A percentile compares a stretch with the other conserved stretches of the same genome.
These are phyloP conservation scores for Papiliotrema terrestris DNA, from an alignment of 1,284 basidiomycete species.

Conservation along the genomic window DNA sequence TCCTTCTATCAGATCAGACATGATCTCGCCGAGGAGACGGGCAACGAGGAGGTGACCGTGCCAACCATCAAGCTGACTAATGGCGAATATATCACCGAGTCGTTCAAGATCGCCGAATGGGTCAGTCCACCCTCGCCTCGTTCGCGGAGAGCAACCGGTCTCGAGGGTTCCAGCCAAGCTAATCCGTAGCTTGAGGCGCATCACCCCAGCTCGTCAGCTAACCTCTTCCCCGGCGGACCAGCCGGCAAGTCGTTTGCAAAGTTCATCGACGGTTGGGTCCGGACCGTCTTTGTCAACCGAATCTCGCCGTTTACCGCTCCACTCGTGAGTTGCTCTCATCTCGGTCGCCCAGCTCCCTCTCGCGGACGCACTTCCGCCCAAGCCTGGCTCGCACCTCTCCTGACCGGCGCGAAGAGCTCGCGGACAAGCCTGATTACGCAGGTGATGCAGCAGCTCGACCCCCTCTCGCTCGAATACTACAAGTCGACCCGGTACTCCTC, in stretches of 20 bases:
- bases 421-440: too few relatives aligned
- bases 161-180: too few relatives aligned
- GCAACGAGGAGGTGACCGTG: conserved; percentile 32
- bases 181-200: conserved; percentile 23
- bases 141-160: too few relatives aligned
- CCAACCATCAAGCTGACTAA: conserved; percentile 22
- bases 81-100: conserved; percentile 29
- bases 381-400: too few relatives aligned
- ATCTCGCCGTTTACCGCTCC: too few relatives aligned
- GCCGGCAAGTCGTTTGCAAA: conserved; percentile 22
- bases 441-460: too few relatives aligned
- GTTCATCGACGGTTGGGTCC: conserved; percentile 27
- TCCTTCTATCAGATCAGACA: conserved; percentile 27
- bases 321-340: too few relatives aligned
- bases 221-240: conserved; percentile 23
- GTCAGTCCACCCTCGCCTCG: conserved; percentile 10
- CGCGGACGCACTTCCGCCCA: too few relatives aligned
- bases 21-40: conserved; percentile 22
- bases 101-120: conserved; percentile 31
- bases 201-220: conserved; percentile 18
- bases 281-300: conserved; percentile 16
- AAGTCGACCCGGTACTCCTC: too few relatives aligned
- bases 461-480: too few relatives aligned
- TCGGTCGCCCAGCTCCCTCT: too few relatives aligned
- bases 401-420: too few relatives aligned